Evolutionary conservation across 345 rosid genomes (phyloP).

Genomic region (Gossypium anomalum): DNA sequence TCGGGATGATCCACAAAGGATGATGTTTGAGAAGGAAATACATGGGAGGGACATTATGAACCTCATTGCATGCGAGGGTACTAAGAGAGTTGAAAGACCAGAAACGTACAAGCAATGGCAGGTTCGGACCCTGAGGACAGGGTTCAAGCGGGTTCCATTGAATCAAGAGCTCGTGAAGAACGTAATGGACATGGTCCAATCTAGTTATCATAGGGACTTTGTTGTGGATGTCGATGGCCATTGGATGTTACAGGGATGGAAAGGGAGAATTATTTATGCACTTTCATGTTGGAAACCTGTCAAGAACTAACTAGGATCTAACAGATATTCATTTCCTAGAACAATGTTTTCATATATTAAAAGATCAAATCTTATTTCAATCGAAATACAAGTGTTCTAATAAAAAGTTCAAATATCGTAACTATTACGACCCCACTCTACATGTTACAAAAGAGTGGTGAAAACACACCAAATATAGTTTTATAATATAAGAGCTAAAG

Average conservation of each 20-base stretch:
- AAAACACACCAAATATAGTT: background rate
- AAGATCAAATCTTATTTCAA: background rate
- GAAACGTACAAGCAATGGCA: conserved; percentile 83
- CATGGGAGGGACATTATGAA: conserved; percentile 42
- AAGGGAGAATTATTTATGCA: conserved; percentile 65
- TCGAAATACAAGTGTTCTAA: too few relatives aligned
- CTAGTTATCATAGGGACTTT: conserved; percentile 59
- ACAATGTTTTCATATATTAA: background rate
- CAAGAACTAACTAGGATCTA: background rate
- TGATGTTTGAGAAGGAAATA: conserved; percentile 41
- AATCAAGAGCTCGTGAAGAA: conserved; percentile 44
- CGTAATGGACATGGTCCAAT: conserved; percentile 35
- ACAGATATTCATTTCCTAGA: background rate
- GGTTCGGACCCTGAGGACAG: conserved; percentile 39
- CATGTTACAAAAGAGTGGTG: conserved; percentile 5
- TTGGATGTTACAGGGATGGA: conserved; percentile 91
- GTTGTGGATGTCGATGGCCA: conserved; percentile 52
- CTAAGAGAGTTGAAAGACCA: conserved; percentile 52
- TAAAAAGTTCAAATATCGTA: background rate
- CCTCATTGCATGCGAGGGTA: conserved; percentile 58
- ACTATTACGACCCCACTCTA: background rate
- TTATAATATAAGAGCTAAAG: conserved; percentile 19
- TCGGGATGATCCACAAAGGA: conserved; percentile 36
- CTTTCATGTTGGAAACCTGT: conserved; percentile 69
- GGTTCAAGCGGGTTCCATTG: conserved; percentile 53